Base-by-base conservation (phyloP, 768 basidiomycete species). In the Botryobasidium botryosum region DNA sequence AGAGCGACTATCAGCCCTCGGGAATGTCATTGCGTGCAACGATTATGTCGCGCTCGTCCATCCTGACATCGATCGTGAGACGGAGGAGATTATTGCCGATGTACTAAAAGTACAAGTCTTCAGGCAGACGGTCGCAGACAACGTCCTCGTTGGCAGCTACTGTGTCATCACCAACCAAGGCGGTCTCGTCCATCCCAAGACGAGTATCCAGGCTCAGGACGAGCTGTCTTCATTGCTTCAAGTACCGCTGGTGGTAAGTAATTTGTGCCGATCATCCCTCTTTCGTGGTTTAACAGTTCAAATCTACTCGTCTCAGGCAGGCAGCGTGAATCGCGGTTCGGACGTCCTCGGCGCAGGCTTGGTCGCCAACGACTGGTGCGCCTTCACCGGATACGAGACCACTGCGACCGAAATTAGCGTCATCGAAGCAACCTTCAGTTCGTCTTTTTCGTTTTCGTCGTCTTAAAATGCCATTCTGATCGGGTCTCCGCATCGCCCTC, bases 351-450 rank as follows among this genome's bases (percentile, higher is more conserved):
- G 94, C 25, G 94, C 92, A 6, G 94, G 94, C 25, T 70, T 97
- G 27, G 88, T 99, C 45, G 94, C 97, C 46, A 99, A 99, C 56
- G 94, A 97, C 60, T 97, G 94, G 94, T 87, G 85, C 65, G 94
- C 94, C 7, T 97, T 97, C 64, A 88, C 90, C n/a, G 94, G 94
- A 28, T 70, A 94, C 24, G 94, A 99, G 58, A 97, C 94, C 49
- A 99, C 94, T n/a, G 94, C 94, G 32, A 97, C 92, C 43, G 94
- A 99, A 62, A 87, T 97, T 61, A 85, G 81, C 55, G 92, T 99
- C 31, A 94, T 97, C 55, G 94, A 99, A 61, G 90, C 91, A 23
- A 71, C 88, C 41, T 99, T 99, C 70, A 90, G 90, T 92, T 56
- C 55, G 88, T 75, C 20, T 36, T 41, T 28, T 13, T 29, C 44